A percentile compares a stretch with the other conserved stretches of the same genome.
phyloP scores from a whole-genome alignment of 495 filamentous ascomycete genomes.

The Penicillium ochrochloron region DNA sequence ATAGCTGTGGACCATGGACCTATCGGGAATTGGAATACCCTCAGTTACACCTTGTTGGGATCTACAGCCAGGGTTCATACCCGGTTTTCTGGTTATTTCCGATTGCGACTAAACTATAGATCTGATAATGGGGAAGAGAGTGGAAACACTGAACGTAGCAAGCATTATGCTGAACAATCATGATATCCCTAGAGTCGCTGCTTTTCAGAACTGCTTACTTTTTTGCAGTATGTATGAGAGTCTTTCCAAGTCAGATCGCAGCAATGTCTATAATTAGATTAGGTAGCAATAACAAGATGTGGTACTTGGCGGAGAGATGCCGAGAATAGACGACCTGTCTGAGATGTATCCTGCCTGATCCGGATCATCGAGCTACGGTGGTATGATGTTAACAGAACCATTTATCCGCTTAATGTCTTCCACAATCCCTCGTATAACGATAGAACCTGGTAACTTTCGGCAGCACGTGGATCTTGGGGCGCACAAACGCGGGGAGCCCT shows the following conservation, averaged over 20 bases:
- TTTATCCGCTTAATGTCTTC: neutral
- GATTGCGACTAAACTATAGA: too few species aligned
- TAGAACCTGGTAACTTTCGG: neutral
- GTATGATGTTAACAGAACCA: neutral
- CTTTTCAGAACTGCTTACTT: too few species aligned
- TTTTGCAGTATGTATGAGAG: neutral
- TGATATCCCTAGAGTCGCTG: too few species aligned
- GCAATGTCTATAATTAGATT: neutral
- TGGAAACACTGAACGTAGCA: too few species aligned
- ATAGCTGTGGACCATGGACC: neutral
- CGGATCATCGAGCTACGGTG: neutral
- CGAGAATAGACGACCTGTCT: neutral
- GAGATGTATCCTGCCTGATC: neutral
- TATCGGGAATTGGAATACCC: neutral
- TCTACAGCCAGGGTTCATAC: neutral
- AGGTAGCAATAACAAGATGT: neutral
- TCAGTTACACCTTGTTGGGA: neutral
- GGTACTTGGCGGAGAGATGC: neutral
- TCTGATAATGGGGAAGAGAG: too few species aligned
- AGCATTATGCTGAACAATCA: too few species aligned
- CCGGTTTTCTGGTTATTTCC: neutral
- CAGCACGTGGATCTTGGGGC: conserved; percentile 5
- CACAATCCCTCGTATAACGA: neutral
- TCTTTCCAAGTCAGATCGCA: neutral
- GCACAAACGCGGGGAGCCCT: conserved; percentile 21